Evolutionary conservation across 306 rosid genomes (phyloP).

Genomic region (Quercus agrifolia): DNA sequence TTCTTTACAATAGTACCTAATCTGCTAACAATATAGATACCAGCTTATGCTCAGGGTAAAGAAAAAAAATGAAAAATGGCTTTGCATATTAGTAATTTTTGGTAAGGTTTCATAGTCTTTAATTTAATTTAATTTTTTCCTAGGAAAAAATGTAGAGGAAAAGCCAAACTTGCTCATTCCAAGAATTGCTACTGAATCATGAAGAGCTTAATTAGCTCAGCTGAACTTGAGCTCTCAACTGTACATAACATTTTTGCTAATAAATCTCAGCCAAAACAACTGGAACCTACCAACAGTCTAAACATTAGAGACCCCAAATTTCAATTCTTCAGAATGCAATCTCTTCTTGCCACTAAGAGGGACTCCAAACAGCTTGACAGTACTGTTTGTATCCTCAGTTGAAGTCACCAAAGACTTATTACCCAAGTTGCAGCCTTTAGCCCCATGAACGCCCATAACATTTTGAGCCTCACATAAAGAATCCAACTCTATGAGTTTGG

Average conservation of each 20-base stretch:
- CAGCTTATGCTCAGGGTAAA: not conserved
- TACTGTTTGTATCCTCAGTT: conserved; percentile 19
- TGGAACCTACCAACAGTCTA: not conserved
- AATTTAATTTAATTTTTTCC: not conserved
- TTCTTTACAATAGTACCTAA: too few species aligned
- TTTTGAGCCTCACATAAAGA: conserved; percentile 17
- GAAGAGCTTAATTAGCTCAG: conserved; percentile 10
- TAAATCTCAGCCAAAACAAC: conserved; percentile 21
- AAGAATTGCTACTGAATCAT: not conserved
- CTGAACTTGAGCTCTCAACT: conserved; percentile 22
- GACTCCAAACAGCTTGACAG: conserved; percentile 62
- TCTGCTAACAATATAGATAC: too few species aligned
- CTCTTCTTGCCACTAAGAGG: conserved; percentile 58
- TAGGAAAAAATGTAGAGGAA: not conserved
- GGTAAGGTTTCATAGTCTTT: not conserved
- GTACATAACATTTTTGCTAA: conserved; percentile 20
- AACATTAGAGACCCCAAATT: not conserved
- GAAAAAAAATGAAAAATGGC: not conserved
- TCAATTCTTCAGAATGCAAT: conserved; percentile 34
- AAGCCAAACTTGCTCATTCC: not conserved
- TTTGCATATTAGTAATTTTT: not conserved
- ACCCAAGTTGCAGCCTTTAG: conserved; percentile 8
- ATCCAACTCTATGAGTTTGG: conserved; percentile 48
- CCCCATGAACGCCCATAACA: not conserved
- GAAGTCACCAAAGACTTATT: conserved; percentile 15